Evolutionary conservation across 768 basidiomycete species (phyloP), one percentile per base, ranked within the genome.

Genomic region (Amanita phalloides): DNA sequence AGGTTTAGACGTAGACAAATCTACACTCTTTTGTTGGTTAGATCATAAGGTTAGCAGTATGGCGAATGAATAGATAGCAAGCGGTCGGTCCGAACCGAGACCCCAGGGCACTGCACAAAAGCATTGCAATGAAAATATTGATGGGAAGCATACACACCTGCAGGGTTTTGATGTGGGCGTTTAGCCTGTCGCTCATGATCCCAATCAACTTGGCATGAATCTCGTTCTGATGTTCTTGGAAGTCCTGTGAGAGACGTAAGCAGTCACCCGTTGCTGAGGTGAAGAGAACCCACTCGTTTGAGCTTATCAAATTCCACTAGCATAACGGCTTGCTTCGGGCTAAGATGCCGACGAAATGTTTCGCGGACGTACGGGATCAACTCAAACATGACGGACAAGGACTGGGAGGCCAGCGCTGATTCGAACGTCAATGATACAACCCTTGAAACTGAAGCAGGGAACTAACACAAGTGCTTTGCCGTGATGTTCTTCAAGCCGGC

Each of bases 161-260:
- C 49, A 98, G 74, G 23, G 86, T 74, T 59, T 80, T 84, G 63
- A 91, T 85, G 64, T 98, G 95, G 1, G 86, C 82, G 58, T 73
- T 79, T 42, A 98, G 71, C 52, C 95, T 79, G 68, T 98, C 95
- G 36, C 92, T 86, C 96, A 99, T 99, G 68, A 98, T 99, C 39
- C 91, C 89, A 54, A 99, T 86, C 51, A 99, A 75, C 71, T 99
- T 99, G 48, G 90, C 80, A 66, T 98, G 95, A 49, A 99, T 98
- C 72, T 98, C 96, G 62, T 95, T 90, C 67, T 99, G 96, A 67
- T 99, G 96, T 66, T 98, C 96, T 75, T 98, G 95, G 62, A 88
- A 98, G 66, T 98, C 96, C 86, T 94, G 36, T 36, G 45, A 56
- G 55, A 49, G 45, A 35, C 28, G 36, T 53, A 50, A 25, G 45